Evolutionary conservation across 306 rosid species (phyloP).

Genomic region (Trifolium repens): DNA sequence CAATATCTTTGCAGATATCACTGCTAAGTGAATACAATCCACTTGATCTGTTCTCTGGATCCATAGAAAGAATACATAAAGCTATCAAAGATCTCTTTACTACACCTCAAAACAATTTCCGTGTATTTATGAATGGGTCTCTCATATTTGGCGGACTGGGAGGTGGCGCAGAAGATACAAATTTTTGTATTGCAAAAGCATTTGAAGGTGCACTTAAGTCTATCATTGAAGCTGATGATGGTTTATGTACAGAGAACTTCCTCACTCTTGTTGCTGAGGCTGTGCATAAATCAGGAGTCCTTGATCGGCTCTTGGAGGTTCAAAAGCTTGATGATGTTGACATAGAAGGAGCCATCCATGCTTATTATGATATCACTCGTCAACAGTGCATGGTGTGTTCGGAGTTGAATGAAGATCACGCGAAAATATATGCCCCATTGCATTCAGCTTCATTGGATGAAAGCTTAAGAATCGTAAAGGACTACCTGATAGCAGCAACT

Average conservation of each 20-base stretch:
- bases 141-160: conserved; percentile 86
- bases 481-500: conserved; percentile 83
- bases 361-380: conserved; percentile 70
- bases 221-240: conserved; percentile 64
- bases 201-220: conserved; percentile 84
- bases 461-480: conserved; percentile 74
- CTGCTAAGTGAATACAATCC: conserved; percentile 80
- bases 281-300: conserved; percentile 62
- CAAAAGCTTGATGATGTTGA: conserved; percentile 87
- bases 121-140: conserved; percentile 86
- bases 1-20: conserved; percentile 63
- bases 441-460: conserved; percentile 81
- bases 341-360: conserved; percentile 94
- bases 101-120: conserved; percentile 93
- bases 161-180: conserved; percentile 69
- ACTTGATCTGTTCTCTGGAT: conserved; percentile 86
- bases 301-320: conserved; percentile 75
- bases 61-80: conserved; percentile 74
- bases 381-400: conserved; percentile 76
- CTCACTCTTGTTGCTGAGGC: conserved; percentile 76
- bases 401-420: conserved; percentile 57
- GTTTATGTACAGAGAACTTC: conserved; percentile 61
- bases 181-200: conserved; percentile 55
- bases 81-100: conserved; percentile 79
- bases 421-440: conserved; percentile 56